Evolutionary conservation across 805 yeast genomes (phyloP).

Genomic region (Starmerella sp.): DNA sequence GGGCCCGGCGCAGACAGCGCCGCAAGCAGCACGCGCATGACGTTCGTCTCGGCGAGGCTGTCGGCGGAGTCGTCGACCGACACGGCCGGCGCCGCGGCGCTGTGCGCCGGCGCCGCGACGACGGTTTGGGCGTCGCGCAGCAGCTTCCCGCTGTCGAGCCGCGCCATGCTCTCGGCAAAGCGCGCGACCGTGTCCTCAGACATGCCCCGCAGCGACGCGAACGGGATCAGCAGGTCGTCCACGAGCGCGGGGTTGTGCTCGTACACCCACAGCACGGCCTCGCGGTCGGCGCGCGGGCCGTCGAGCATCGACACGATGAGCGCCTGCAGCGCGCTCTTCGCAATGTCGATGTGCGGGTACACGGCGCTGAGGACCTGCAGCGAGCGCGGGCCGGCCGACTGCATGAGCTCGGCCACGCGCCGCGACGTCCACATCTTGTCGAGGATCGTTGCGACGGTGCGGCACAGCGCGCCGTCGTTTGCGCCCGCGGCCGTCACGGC

Average conservation of each 20-base stretch:
- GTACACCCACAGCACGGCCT: conserved; percentile 16
- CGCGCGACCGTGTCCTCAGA: not conserved
- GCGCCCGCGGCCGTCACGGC: conserved; percentile 3
- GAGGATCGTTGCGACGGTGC: conserved; percentile 4
- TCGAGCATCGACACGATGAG: not conserved
- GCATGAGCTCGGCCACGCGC: conserved; percentile 8
- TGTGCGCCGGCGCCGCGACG: not conserved
- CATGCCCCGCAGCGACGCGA: not conserved
- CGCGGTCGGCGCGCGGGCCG: not conserved
- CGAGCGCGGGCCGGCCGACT: conserved; percentile 9
- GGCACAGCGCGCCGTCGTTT: not conserved
- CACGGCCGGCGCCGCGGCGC: not conserved
- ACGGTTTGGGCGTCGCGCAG: not conserved
- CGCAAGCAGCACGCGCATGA: conserved; percentile 3
- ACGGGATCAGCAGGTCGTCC: conserved; percentile 5
- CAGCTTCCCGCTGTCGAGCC: not conserved
- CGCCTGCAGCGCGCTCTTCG: not conserved
- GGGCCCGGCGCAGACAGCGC: not conserved
- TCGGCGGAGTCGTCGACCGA: not conserved
- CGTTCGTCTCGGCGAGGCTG: not conserved
- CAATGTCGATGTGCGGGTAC: not conserved
- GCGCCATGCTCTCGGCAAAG: not conserved
- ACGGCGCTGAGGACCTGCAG: conserved; percentile 11
- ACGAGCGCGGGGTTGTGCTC: not conserved
- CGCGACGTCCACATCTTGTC: conserved; percentile 7